A percentile compares a stretch with the other conserved stretches of the same genome.
Evolutionary conservation across 371 early-diverging fungal species (phyloP).

Genomic region (Haplosporangium sp.): DNA sequence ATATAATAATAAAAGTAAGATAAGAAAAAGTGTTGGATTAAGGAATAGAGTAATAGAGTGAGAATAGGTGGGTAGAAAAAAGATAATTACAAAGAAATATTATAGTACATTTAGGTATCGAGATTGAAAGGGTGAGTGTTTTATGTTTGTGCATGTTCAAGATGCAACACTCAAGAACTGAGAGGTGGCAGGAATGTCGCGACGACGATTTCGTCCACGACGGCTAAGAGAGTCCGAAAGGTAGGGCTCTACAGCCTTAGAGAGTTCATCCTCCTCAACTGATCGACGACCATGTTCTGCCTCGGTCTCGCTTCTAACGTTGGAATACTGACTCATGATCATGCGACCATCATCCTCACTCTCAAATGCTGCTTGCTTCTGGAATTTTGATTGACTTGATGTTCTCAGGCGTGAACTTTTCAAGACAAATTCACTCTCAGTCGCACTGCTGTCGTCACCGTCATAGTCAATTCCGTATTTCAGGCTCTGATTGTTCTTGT

Average conservation of each 20-base stretch:
- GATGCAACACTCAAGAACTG: conserved; percentile 37
- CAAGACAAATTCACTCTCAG: conserved; percentile 35
- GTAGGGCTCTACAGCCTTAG: conserved; percentile 54
- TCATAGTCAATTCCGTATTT: conserved; percentile 41
- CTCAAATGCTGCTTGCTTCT: conserved; percentile 7
- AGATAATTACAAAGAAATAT: conserved; percentile 22
- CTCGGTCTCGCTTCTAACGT: conserved; percentile 40
- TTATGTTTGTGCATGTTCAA: background rate
- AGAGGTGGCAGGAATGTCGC: conserved; percentile 21
- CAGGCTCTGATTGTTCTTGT: conserved; percentile 9
- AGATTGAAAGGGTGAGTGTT: background rate
- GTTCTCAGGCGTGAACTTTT: conserved; percentile 15
- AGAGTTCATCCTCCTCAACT: conserved; percentile 47
- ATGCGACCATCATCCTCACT: conserved; percentile 24
- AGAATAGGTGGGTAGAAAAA: background rate
- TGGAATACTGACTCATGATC: conserved; percentile 20
- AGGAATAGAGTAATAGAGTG: background rate
- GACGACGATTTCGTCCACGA: conserved; percentile 36
- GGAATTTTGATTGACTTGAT: conserved; percentile 3
- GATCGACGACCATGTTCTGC: conserved; percentile 55
- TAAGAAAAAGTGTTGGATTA: background rate
- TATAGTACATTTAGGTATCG: conserved; percentile 9
- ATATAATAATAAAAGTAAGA: background rate
- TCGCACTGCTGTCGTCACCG: conserved; percentile 51
- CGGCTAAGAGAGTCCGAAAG: conserved; percentile 52